Conservation (phyloP, 129 eudicot species). For the Dittrichia graveolens region DNA sequence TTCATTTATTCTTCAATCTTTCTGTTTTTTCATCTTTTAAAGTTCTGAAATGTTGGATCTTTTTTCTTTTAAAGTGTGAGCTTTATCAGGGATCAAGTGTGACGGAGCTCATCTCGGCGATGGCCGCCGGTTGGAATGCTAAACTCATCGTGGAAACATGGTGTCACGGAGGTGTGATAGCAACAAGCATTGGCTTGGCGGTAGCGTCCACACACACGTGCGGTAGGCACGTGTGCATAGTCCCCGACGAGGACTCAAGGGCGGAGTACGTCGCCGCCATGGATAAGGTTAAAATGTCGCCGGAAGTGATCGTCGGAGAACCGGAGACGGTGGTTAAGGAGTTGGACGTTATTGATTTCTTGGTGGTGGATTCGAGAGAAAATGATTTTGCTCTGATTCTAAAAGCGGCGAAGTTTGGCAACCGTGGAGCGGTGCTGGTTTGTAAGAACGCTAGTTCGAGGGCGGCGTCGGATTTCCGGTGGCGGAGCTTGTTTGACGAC, state of each 20-base stretch:
- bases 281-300: slow-evolving; percentile 32
- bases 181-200: slow-evolving; percentile 59
- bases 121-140: slow-evolving; percentile 91
- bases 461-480: slow-evolving; percentile 45
- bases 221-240: slow-evolving; percentile 69
- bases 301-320: slow-evolving; percentile 52
- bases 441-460: slow-evolving; percentile 56
- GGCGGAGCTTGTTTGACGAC: slow-evolving; percentile 55
- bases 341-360: slow-evolving; percentile 52
- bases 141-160: slow-evolving; percentile 64
- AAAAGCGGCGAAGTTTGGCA: slow-evolving; percentile 55
- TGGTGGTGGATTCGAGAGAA: slow-evolving; percentile 53
- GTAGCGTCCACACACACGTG: slow-evolving; percentile 60
- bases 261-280: slow-evolving; percentile 38
- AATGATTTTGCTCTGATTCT: slow-evolving; percentile 41
- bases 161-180: slow-evolving; percentile 42
- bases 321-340: slow-evolving; percentile 49
- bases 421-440: slow-evolving; percentile 76
- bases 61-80: slow-evolving; percentile 43
- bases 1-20: too few relatives aligned
- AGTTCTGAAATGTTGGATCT: neutral
- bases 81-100: slow-evolving; percentile 55
- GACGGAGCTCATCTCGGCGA: slow-evolving; percentile 71
- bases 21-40: neutral
- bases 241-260: slow-evolving; percentile 47